Conservation (phyloP, 2,329 filamentous ascomycete species). For the Geosmithia morbida region DNA sequence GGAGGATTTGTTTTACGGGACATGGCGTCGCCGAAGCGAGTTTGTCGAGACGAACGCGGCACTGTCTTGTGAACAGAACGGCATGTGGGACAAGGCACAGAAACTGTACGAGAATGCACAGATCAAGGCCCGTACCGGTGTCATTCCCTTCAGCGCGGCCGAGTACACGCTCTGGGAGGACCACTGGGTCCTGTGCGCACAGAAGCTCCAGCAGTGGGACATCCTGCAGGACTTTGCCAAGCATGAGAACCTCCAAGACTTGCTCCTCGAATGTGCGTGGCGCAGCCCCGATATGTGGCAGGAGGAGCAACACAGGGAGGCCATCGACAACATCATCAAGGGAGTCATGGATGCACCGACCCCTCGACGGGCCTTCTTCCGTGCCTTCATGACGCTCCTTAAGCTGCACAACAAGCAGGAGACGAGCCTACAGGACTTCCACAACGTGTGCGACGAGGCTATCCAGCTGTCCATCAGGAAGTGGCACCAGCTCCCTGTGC, state of each 20-base stretch:
- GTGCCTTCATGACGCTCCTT: slow-evolving; percentile 92
- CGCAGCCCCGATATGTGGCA: slow-evolving; percentile 92
- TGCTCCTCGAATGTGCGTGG: slow-evolving; percentile 92
- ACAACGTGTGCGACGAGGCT: slow-evolving; percentile 83
- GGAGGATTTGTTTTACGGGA: slow-evolving; percentile 94
- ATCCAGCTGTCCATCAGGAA: slow-evolving; percentile 95
- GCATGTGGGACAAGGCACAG: slow-evolving; percentile 99
- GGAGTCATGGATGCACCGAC: slow-evolving; percentile 96
- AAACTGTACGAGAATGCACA: slow-evolving; percentile 93
- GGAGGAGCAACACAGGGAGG: slow-evolving; percentile 70
- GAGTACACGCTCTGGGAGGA: slow-evolving; percentile 99
- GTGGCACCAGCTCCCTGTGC: slow-evolving; percentile 94
- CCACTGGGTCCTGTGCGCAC: slow-evolving; percentile 93
- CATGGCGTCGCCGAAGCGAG: slow-evolving; percentile 86
- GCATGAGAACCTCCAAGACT: slow-evolving; percentile 95
- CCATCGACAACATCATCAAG: slow-evolving; percentile 86
- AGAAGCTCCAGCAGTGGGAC: slow-evolving; percentile 98
- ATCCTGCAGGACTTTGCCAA: slow-evolving; percentile 95
- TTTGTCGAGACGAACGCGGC: slow-evolving; percentile 97
- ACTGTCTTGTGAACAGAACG: slow-evolving; percentile 94
- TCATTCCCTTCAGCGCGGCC: slow-evolving; percentile 88
- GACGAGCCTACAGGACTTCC: slow-evolving; percentile 53
- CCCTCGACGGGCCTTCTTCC: slow-evolving; percentile 87
- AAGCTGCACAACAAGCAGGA: slow-evolving; percentile 90
- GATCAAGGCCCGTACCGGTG: slow-evolving; percentile 89